A percentile compares a stretch with the other conserved stretches of the same genome.
Conservation (phyloP, 768 basidiomycete species). For the Mrakia blollopis region DNA sequence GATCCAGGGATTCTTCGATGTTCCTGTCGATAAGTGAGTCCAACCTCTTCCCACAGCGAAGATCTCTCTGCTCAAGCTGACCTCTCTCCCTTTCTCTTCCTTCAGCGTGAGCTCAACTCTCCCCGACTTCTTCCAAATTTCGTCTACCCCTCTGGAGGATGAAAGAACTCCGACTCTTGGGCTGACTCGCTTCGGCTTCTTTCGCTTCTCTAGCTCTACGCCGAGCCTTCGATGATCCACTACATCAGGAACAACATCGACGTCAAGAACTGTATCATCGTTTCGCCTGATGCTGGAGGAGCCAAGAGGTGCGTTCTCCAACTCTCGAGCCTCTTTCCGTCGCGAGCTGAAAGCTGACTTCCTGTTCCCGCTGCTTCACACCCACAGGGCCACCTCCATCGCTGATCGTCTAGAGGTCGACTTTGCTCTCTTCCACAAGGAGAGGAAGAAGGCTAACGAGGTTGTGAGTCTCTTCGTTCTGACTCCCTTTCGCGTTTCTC, state of each 20-base stretch:
- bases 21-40: conserved; percentile 80
- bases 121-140: background rate
- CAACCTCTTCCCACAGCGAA: too few relatives aligned
- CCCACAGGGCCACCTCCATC: conserved; percentile 77
- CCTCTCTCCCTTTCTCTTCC: background rate
- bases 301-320: conserved; percentile 81
- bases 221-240: conserved; percentile 87
- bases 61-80: background rate
- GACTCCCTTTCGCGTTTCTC: background rate
- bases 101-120: conserved; percentile 5
- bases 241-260: conserved; percentile 84
- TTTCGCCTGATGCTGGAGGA: conserved; percentile 95
- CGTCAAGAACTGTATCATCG: conserved; percentile 85
- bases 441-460: conserved; percentile 62
- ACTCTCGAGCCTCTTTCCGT: background rate
- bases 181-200: background rate
- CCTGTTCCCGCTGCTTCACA: too few relatives aligned
- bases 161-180: background rate
- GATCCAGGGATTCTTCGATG: conserved; percentile 98
- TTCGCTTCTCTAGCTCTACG: conserved; percentile 58
- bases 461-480: conserved; percentile 21
- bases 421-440: conserved; percentile 91
- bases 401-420: conserved; percentile 93
- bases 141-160: background rate
- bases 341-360: background rate